Base-by-base conservation (phyloP, 768 basidiomycete species). In the Cyathus striatus region DNA sequence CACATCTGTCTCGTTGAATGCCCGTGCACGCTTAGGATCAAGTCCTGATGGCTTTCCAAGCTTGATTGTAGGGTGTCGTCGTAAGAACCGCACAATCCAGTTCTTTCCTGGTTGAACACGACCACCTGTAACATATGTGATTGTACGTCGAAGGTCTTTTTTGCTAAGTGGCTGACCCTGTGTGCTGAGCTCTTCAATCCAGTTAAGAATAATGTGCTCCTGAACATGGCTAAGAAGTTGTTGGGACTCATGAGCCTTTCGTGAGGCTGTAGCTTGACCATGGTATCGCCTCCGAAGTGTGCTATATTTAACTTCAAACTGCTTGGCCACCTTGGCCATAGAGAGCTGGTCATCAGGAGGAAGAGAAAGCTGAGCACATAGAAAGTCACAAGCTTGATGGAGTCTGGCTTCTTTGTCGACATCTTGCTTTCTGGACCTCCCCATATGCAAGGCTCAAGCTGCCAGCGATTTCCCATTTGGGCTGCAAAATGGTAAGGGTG, bases 11-110 rank as follows among this genome's bases (percentile, higher is more conserved):
- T 37, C 25, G 21, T 59, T 59, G 48, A 68, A 63, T 2, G 51
- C 51, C 30, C 58, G 54, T 4, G 57, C 59, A 23, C 55, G 49
- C 41, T 62, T 58, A 3, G 53, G 57, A 24, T 68, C 64, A 1
- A 68, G 53, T 1, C 47, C 51, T 3, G 53, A 45, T 16, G 57
- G 53, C 43, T 46, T 50, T 4, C 50, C 49, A 23, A 56, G 48
- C n/a, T 17, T 46, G 17, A 60, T n/a, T 4, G 46, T 39, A 4
- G 50, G 45, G 27, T 57, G 46, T 7, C 45, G 48, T 5, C 23
- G 17, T 5, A 53, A 38, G 38, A 52, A 51, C 21, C 35, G 14
- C 6, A 10, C 12, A 25, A 47, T 43, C 53, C 52, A 55, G 3
- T 24, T 44, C 26, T 44, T 43, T 3, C 35, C 26, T 1, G 49